Conservation (phyloP, 78 protist species). For the Planoprotostelium fungivorum region DNA sequence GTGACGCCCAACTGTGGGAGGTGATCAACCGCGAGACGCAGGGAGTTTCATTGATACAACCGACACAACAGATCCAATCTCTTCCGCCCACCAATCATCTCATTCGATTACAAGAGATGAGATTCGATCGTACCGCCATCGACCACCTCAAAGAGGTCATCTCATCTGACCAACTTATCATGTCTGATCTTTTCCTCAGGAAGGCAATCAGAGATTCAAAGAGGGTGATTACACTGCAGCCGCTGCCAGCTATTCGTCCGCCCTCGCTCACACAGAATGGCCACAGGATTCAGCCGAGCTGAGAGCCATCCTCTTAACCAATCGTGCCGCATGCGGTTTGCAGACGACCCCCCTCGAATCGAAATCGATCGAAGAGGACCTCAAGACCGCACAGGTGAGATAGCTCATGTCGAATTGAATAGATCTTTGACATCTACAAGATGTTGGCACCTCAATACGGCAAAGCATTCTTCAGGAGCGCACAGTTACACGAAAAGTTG, state of each 20-base stretch:
- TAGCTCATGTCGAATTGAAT: not conserved
- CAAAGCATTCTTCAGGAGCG: not conserved
- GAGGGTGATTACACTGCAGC: not conserved
- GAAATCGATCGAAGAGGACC: not conserved
- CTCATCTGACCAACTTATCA: not conserved
- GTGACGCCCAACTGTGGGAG: no score
- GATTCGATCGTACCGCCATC: not conserved
- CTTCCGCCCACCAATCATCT: no score
- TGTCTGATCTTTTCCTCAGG: no score
- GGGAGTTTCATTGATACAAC: no score
- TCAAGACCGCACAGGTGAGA: not conserved
- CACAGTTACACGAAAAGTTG: not conserved
- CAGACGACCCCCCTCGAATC: not conserved
- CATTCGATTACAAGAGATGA: no score
- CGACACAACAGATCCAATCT: no score
- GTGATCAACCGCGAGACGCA: no score
- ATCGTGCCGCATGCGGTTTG: not conserved
- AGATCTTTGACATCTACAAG: not conserved
- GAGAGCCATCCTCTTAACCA: not conserved
- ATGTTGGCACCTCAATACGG: not conserved
- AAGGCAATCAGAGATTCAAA: not conserved
- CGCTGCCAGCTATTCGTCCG: not conserved
- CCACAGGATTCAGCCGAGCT: not conserved
- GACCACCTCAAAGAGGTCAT: not conserved
- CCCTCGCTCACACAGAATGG: not conserved